Evolutionary conservation across 495 filamentous ascomycete genomes (phyloP).

Genomic region (Neurospora africana): DNA sequence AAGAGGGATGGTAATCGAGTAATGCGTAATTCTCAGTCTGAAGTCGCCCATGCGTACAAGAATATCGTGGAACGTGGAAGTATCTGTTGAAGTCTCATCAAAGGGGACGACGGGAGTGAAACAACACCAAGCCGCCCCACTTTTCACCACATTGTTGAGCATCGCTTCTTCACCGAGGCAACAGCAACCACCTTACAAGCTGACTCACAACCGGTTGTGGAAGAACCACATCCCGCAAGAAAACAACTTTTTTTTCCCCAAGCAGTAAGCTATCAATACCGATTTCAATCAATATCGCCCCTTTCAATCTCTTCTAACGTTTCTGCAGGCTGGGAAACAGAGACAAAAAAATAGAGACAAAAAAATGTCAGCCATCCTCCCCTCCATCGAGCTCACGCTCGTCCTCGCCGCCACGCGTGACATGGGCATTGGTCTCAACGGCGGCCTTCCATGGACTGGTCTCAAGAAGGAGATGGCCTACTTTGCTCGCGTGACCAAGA

Average conservation of each 20-base stretch:
- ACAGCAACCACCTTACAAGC: background rate
- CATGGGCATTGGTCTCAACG: constrained; percentile 78
- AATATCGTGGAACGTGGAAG: background rate
- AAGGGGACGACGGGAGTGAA: background rate
- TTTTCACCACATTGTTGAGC: background rate
- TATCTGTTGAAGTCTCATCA: background rate
- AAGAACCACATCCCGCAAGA: background rate
- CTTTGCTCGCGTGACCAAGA: constrained; percentile 83
- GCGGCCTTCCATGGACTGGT: constrained; percentile 77
- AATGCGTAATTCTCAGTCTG: background rate
- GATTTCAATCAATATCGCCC: background rate
- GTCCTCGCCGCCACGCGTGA: constrained; percentile 65
- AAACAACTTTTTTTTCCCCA: too few relatives aligned
- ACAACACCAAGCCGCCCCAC: background rate
- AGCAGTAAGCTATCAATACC: background rate
- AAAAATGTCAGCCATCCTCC: constrained; percentile 17
- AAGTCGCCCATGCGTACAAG: background rate
- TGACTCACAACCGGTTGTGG: background rate
- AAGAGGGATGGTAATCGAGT: background rate
- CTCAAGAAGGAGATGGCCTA: constrained; percentile 86
- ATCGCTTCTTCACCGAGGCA: background rate
- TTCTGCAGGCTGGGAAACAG: background rate
- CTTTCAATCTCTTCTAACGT: background rate
- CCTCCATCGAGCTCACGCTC: constrained; percentile 50
- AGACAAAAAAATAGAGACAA: constrained; percentile 2